Conservation (phyloP, 1,139 yeast species). For the Kodamaea arcana region DNA sequence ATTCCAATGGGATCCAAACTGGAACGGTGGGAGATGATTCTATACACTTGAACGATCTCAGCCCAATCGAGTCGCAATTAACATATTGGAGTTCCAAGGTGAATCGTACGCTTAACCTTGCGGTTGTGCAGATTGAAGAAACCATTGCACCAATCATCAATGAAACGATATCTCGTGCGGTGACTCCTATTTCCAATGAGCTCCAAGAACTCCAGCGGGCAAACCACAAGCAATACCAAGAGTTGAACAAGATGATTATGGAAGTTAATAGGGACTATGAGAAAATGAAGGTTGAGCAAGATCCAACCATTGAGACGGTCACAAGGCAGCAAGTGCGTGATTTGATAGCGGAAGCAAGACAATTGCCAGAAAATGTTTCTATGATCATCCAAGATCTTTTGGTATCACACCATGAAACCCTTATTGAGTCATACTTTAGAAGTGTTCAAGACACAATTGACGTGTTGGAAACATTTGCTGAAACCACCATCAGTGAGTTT, state of each 20-base stretch:
- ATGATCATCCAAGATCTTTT: constrained; percentile 30
- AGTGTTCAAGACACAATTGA: constrained; percentile 56
- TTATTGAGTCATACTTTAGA: constrained; percentile 36
- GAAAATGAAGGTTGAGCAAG: constrained; percentile 36
- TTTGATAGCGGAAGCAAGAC: constrained; percentile 36
- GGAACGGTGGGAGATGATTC: neutral
- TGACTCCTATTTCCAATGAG: constrained; percentile 33
- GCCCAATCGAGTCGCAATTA: constrained; percentile 25
- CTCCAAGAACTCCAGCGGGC: constrained; percentile 41
- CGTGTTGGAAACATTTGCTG: constrained; percentile 69
- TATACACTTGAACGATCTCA: too few species aligned
- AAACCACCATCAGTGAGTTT: constrained; percentile 56
- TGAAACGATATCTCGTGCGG: constrained; percentile 27
- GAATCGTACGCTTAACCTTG: constrained; percentile 39
- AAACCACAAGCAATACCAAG: constrained; percentile 43
- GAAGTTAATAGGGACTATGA: constrained; percentile 49
- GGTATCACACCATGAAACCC: constrained; percentile 28
- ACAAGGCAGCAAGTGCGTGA: constrained; percentile 60
- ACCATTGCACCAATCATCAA: constrained; percentile 39
- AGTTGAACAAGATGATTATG: constrained; percentile 41
- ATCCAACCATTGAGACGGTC: constrained; percentile 26
- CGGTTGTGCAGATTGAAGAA: constrained; percentile 34
- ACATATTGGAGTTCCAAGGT: constrained; percentile 34
- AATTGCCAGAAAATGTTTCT: constrained; percentile 31
- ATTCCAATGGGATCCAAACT: constrained; percentile 2